phyloP scores from a whole-genome alignment of 371 early-diverging fungal genomes.

The Syncephalastrum contaminatum region DNA sequence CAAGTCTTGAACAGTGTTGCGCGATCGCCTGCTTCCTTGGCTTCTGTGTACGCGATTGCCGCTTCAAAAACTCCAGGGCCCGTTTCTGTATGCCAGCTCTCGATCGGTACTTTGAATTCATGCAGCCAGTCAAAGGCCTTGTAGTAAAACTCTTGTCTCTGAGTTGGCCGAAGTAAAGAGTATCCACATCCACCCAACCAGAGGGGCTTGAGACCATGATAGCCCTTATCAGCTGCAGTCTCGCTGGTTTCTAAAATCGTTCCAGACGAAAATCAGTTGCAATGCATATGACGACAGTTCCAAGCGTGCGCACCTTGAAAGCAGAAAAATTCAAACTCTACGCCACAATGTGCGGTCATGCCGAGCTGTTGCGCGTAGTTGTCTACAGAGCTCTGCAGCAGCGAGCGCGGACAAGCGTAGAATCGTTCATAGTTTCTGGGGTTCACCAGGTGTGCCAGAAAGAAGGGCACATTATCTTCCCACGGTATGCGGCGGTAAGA shows the following conservation, averaged over 20 bases:
- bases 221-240: conserved; percentile 57
- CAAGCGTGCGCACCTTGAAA: conserved; percentile 64
- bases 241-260: conserved; percentile 62
- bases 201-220: conserved; percentile 52
- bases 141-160: conserved; percentile 72
- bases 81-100: conserved; percentile 84
- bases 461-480: conserved; percentile 77
- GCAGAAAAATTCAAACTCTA: conserved; percentile 84
- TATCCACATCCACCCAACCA: conserved; percentile 87
- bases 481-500: conserved; percentile 74
- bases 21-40: conserved; percentile 71
- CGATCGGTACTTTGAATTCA: conserved; percentile 66
- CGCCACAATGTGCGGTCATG: conserved; percentile 64
- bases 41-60: conserved; percentile 66
- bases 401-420: conserved; percentile 65
- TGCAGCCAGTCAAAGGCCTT: conserved; percentile 68
- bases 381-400: conserved; percentile 56
- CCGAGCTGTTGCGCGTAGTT: conserved; percentile 43
- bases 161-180: conserved; percentile 68
- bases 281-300: background rate
- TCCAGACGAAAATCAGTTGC: background rate
- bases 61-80: conserved; percentile 89
- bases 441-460: conserved; percentile 67
- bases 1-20: conserved; percentile 80
- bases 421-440: conserved; percentile 56